These are phyloP conservation scores for Naganishia sp. DNA, from an alignment of 1,284 basidiomycete species.

Conservation along the genomic window DNA sequence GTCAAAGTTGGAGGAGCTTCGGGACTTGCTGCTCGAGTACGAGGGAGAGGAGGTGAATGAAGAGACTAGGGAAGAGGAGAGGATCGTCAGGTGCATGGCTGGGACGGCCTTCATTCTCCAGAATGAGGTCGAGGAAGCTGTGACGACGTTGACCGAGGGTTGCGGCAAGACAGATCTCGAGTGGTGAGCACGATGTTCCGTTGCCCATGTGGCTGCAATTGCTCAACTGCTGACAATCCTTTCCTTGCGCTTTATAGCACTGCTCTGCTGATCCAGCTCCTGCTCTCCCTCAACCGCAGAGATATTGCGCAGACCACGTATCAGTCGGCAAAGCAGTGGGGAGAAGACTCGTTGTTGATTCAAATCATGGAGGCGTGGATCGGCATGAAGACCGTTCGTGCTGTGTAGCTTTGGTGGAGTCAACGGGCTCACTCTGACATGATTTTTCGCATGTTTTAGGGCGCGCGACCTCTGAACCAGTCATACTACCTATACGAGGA, in stretches of 20 bases:
- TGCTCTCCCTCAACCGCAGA: constrained; percentile 77
- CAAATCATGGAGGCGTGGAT: constrained; percentile 88
- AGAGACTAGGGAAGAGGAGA: constrained; percentile 63
- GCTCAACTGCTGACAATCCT: too few relatives aligned
- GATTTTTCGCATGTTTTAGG: constrained; percentile 53
- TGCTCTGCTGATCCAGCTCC: constrained; percentile 76
- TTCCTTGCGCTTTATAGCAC: constrained; percentile 58
- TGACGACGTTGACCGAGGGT: constrained; percentile 76
- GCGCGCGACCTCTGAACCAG: constrained; percentile 57
- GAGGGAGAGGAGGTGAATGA: constrained; percentile 69
- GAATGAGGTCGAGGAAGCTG: constrained; percentile 83
- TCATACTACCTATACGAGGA: constrained; percentile 86
- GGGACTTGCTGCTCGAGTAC: constrained; percentile 80
- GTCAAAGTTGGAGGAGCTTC: constrained; percentile 72
- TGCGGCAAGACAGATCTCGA: constrained; percentile 74
- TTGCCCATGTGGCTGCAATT: background rate
- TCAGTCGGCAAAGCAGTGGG: constrained; percentile 75
- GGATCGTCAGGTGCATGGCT: constrained; percentile 71
- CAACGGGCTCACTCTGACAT: background rate
- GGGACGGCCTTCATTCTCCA: constrained; percentile 80
- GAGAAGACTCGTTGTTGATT: constrained; percentile 83
- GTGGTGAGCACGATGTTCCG: constrained; percentile 62
- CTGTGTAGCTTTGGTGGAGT: background rate
- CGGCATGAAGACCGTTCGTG: constrained; percentile 72
- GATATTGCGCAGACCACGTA: constrained; percentile 85